Conservation (phyloP, 352 stramenopile species). For the Phytophthora ohioensis region DNA sequence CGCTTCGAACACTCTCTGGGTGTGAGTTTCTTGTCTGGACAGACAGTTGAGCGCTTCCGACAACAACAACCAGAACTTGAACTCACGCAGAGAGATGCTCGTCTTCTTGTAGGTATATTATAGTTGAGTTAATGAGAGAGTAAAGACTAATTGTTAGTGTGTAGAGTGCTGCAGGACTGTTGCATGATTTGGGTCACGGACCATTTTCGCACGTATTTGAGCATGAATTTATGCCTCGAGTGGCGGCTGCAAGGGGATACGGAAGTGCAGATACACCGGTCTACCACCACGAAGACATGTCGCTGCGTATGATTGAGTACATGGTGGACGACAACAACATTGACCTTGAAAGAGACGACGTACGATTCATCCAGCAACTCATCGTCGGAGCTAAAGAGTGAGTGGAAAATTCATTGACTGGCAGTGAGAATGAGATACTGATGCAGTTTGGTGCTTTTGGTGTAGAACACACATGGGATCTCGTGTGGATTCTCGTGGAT, state of each 20-base stretch:
- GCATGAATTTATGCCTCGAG: slow-evolving; percentile 85
- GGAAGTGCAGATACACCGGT: slow-evolving; percentile 21
- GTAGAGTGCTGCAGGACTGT: slow-evolving; percentile 78
- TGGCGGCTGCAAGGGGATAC: slow-evolving; percentile 45
- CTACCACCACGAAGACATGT: slow-evolving; percentile 90
- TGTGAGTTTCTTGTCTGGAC: slow-evolving; percentile 93
- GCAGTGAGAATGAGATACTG: slow-evolving; percentile 4
- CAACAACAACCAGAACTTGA: slow-evolving; percentile 88
- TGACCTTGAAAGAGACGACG: slow-evolving; percentile 68
- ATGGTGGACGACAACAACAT: slow-evolving; percentile 87
- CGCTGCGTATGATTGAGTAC: slow-evolving; percentile 79
- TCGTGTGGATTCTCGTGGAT: slow-evolving; percentile 68
- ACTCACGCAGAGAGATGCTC: slow-evolving; percentile 90
- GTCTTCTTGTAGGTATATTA: slow-evolving; percentile 50
- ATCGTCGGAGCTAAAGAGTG: slow-evolving; percentile 85
- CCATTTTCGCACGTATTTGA: slow-evolving; percentile 98
- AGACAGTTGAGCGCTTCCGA: slow-evolving; percentile 88
- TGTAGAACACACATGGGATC: slow-evolving; percentile 57
- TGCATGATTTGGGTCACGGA: slow-evolving; percentile 94
- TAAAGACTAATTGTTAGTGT: slow-evolving; percentile 2
- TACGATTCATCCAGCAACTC: slow-evolving; percentile 83
- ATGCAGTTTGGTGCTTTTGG: not conserved
- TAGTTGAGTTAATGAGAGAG: not conserved
- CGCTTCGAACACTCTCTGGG: slow-evolving; percentile 97
- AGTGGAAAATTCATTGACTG: slow-evolving; percentile 4